Base-by-base conservation (phyloP, 2,329 filamentous ascomycete species). In the Trichoderma citrinoviride region DNA sequence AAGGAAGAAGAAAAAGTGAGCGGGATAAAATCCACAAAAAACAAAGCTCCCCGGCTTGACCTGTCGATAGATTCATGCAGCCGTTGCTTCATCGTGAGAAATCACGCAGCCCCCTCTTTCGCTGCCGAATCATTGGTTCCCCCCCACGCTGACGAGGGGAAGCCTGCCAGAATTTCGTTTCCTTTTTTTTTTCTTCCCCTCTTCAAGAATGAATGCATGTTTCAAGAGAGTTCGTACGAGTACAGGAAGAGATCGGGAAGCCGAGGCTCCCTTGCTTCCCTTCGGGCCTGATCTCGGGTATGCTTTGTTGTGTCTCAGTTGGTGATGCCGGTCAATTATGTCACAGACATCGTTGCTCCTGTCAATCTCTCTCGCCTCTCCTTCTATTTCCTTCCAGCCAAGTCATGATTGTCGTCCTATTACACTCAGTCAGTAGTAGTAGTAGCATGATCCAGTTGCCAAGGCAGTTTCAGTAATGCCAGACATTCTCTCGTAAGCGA, bases 101-200 rank as follows among this genome's bases (percentile, higher is more conserved):
- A 61, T 61, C 46, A 61, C 57, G 57, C 57, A 61, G 57, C 57
- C 57, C 29, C 57, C 21, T 19, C 46, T 52, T 21, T 52, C 46
- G 10, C 14, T 12, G 33, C 33, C 46, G 17, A 25, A 14, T n/a
- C 33, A 43, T 23, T 52, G 21, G 47, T 41, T 23, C n/a, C 44
- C 57, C 46, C 46, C 33, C 56, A 27, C 57, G 47, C 57, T 60
- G 57, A 52, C 57, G 57, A 61, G 57, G 57, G 57, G 46, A 52
- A 52, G 33, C 57, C 37, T 52, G 57, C 41, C 46, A 37, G 2
- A 37, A 12, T 12, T 37, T 37, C 33, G 33, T 37, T 37, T 37
- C 3, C 33, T 14, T 14, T 29, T 12, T 19, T 44, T 19, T 21
- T 7, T 29, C 8, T 2, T 10, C 15, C 19, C 21, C 19, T 50